Base-by-base conservation (phyloP, 768 basidiomycete genomes). In the Heimioporus sp. region DNA sequence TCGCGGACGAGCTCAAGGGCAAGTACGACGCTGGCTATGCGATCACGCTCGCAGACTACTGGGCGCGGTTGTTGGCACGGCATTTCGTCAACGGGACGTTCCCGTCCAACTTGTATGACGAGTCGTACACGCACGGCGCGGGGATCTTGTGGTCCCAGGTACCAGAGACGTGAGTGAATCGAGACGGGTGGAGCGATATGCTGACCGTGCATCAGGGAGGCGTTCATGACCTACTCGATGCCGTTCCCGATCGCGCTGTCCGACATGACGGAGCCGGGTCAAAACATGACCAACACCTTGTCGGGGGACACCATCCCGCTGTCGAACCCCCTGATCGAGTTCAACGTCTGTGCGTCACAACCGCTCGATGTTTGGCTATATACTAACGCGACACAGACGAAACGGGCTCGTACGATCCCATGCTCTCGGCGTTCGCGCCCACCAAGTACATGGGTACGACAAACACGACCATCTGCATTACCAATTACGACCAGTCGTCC, bases 371-470 rank as follows among this genome's bases (percentile, higher is more conserved):
- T 28, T 28, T 28, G 24, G 5, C 24, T 7, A 7, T 28, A 28
- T 28, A 11, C 51, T 63, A 2, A 64, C 43, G 3, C 10, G 12
- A 7, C n/a, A 30, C 36, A 75, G 74, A 61, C 47, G 73, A 74
- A 51, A 69, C 68, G 58, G 75, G 77, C 1, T 73, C 72, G 0
- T 78, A 65, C 52, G 76, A 78, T 48, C 65, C 74, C 46, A 69
- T 69, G 38, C 61, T 75, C 7, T 73, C 77, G 1, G 78, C 80
- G 3, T 80, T 79, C 48, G 72, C 73, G 6, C 70, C 73, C 0
- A 65, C 75, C 32, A 70, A 76, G 53, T 75, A 77, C 58, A 58
- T 79, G 19, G 81, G 81, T 1, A 70, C 70, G 20, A 62, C 48
- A 8, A 73, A 72, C 38, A 55, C 51, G 12, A 68, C 52, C 24